Evolutionary conservation across 139 green algal genomes (phyloP), one percentile per base, ranked within the genome.

Genomic region (Tetradesmus lagerheimii): DNA sequence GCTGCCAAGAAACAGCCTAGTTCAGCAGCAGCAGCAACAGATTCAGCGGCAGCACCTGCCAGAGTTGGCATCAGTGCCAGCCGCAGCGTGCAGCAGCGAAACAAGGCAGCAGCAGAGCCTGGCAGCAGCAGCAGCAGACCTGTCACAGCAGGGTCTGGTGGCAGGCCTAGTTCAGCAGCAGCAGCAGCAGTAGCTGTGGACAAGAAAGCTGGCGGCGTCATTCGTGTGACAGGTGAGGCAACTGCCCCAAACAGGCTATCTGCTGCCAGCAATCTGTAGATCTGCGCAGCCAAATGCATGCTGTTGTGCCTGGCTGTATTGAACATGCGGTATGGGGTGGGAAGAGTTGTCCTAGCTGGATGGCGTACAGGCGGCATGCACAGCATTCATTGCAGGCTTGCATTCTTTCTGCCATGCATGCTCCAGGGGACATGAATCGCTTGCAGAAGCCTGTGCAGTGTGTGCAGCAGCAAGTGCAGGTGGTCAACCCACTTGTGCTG

Each of bases 1-100:
- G 57, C 57, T 31, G 57, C 57, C 16, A 71, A 71, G 20, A 71
- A 71, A 23, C 57, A 71, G 57, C 57, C 57, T 1, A 71, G 57
- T n/a, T 71, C 66, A 43, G 66, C 85, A 89, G 31, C 85, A 89
- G 67, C 84, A 89, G 67, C 41, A 39, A 8, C 83, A 67, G 83
- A n/a, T 57, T 9, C 27, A 43, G 41, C 64, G 50, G 82, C 53
- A 85, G 82, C 34, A 35, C 25, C 29, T 37, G 74, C 37, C 16
- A 38, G 31, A 39, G 34, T 14, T 27, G 53, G 4, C 23, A 71
- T 78, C 67, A 78, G 67, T 37, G 67, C 67, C 9, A 78, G 67
- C 67, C 12, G 31, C 0, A 41, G 35, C 23, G 57, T 57, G 81
- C 34, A 77, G 81, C 31, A 37, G 27, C 38, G 11, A 47, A 27